Base-by-base conservation (phyloP, 192 early-diverging fungal species). In the Backusella luteola region DNA sequence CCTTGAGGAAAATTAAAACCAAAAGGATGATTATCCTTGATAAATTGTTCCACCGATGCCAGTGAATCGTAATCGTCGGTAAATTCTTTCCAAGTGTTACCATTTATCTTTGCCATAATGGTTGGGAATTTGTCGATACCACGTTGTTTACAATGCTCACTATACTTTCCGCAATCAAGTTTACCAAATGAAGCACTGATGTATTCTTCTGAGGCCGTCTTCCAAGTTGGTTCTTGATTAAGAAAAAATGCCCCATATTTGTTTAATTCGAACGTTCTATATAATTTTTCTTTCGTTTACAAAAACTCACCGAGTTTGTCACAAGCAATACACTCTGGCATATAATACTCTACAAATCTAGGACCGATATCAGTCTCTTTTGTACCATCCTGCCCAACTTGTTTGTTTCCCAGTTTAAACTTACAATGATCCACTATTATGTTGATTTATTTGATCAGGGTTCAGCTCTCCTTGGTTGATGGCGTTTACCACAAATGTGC, bases 331-430 rank as follows among this genome's bases (percentile, higher is more conserved):
- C 44, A 32, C 14, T 49, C 29, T 71, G 42, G 29, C 15, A 29
- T 23, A 34, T 71, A 71, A 29, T 71, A 71, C 19, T 71, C 42
- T 6, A 71, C 29, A 71, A 44, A 71, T 6, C 70, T 71, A 71
- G 19, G 19, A 19, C n/a, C n/a, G 19, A 49, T 49, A n/a, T 49
- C 4, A 63, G 26, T 53, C 21, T n/a, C 7, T 53, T 23, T n/a
- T 21, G 2, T 63, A 63, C 23, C 26, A 14, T 12, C 11, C 9
- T 29, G 11, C 56, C 23, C 8, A 3, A 29, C 7, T 29, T 63
- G 6, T 63, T 26, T 63, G 12, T 63, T 63, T 63, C 4, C 12
- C 3, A 19, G 0, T 2, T 59, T 59, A 71, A 41, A 69, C 34
- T 36, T 69, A 69, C 68, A 69, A 23, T 12, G 36, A 9, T 1